Evolutionary conservation across 768 basidiomycete species (phyloP).

Genomic region (Pisolithus sp.): DNA sequence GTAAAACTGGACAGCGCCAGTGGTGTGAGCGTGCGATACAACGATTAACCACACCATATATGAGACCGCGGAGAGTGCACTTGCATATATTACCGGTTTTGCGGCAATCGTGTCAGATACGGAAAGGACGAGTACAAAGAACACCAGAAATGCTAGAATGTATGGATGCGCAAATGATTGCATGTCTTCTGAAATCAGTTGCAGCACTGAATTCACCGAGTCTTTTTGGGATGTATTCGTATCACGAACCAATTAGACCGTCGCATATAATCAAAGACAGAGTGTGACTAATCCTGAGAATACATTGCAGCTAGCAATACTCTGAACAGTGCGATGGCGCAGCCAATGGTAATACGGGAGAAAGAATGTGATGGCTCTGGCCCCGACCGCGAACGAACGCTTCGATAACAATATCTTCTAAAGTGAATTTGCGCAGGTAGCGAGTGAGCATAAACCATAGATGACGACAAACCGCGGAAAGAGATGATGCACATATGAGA

Average conservation of each 20-base stretch:
- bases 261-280: not conserved
- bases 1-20: conserved; percentile 35
- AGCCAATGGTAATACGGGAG: conserved; percentile 40
- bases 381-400: conserved; percentile 50
- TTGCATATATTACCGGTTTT: conserved; percentile 47
- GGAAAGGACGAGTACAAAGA: conserved; percentile 45
- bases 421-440: conserved; percentile 57
- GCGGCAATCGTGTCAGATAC: conserved; percentile 50
- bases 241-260: not conserved
- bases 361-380: conserved; percentile 40
- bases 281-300: conserved; percentile 49
- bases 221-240: conserved; percentile 31
- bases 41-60: conserved; percentile 59
- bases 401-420: conserved; percentile 61
- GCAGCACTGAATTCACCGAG: conserved; percentile 46
- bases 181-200: conserved; percentile 37
- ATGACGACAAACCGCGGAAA: conserved; percentile 58
- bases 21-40: conserved; percentile 45
- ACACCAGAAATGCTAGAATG: conserved; percentile 36
- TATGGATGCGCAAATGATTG: conserved; percentile 32
- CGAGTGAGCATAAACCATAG: conserved; percentile 75
- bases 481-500: conserved; percentile 46
- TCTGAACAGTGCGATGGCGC: conserved; percentile 39
- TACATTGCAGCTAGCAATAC: conserved; percentile 55
- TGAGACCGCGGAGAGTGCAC: conserved; percentile 51